Base-by-base conservation (phyloP, 2,329 filamentous ascomycete species). In the Drechslerella coelobrocha region DNA sequence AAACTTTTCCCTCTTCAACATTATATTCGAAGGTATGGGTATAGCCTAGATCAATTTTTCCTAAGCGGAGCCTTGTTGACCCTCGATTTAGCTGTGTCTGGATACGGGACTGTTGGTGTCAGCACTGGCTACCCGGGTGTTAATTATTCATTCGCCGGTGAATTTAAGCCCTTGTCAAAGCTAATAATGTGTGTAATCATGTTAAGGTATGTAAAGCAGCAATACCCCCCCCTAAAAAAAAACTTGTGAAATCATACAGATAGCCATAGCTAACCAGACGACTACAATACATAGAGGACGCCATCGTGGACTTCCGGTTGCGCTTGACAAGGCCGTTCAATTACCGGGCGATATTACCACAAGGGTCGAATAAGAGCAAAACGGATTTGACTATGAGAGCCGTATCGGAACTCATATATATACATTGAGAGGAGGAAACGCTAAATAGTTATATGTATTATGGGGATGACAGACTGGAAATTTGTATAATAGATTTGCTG, bases 41-140 rank as follows among this genome's bases (percentile, higher is more conserved):
- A n/a, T 39, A 41, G 4, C 10, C 37, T 17, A 5, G 19, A 5
- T 9, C 10, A 24, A 10, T 14, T 19, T 4, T 27, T 24, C 19
- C 31, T 24, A 24, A n/a, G 6, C 24, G 43, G 14, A 48, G n/a
- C 7, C 19, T 17, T 27, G 9, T 26, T 50, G 21, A 61, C 12
- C 31, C 8, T 8, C 51, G 2, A 27, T 24, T 21, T 45, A 71
- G 71, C 74, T n/a, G 71, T 74, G 6, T 74, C 72, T 10, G 74
- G 74, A 29, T 76, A 74, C 27, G 74, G 74, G 2, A 74, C 73
- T 26, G 74, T 76, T 10, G 74, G 74, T 21, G 71, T 76, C 7
- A 74, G 69, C 34, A 69, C 73, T 14, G 73, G 72, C 1, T 65
- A 65, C 19, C 69, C 68, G n/a, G 72, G 68, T 31, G 63, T 54